Percentiles rank a stretch among this genome's conserved stretches.
Evolutionary conservation across 495 filamentous ascomycete species (phyloP).

Genomic region (Sphaerosporella brunnea): DNA sequence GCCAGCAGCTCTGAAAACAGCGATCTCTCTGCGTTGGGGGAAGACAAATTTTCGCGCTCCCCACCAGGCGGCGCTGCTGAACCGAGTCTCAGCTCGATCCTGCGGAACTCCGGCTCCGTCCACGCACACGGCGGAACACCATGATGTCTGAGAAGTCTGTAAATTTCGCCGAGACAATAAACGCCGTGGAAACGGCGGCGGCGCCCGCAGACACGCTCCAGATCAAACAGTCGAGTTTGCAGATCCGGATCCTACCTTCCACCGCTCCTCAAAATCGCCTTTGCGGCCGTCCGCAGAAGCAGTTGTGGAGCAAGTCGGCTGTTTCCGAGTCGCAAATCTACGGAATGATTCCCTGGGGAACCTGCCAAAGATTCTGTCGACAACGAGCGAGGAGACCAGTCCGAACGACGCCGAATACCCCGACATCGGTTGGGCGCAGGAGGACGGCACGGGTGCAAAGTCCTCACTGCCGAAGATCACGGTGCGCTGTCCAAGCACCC

Average conservation of each 20-base stretch:
- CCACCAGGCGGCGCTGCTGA: not conserved
- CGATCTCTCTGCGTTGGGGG: not conserved
- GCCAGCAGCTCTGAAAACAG: too few species aligned
- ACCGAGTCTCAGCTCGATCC: not conserved
- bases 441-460: too few species aligned
- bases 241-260: conserved; percentile 5
- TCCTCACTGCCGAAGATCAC: too few species aligned
- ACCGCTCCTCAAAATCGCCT: conserved; percentile 1
- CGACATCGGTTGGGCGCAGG: too few species aligned
- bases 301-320: conserved; percentile 2
- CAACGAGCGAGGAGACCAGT: not conserved
- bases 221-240: not conserved
- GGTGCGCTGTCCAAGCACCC: too few species aligned
- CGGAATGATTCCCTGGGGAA: conserved; percentile 6
- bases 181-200: not conserved
- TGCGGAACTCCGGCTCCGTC: not conserved
- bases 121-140: not conserved
- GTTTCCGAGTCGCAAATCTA: not conserved
- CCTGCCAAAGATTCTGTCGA: conserved; percentile 4
- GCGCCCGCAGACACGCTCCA: too few species aligned
- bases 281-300: not conserved
- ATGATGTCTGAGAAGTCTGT: not conserved
- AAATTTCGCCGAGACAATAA: too few species aligned
- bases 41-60: not conserved
- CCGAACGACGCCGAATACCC: too few species aligned